A percentile compares a stretch with the other conserved stretches of the same genome.
These are phyloP conservation scores for Boletus eberwhitei DNA, from an alignment of 768 basidiomycete genomes.

Conservation along the genomic window DNA sequence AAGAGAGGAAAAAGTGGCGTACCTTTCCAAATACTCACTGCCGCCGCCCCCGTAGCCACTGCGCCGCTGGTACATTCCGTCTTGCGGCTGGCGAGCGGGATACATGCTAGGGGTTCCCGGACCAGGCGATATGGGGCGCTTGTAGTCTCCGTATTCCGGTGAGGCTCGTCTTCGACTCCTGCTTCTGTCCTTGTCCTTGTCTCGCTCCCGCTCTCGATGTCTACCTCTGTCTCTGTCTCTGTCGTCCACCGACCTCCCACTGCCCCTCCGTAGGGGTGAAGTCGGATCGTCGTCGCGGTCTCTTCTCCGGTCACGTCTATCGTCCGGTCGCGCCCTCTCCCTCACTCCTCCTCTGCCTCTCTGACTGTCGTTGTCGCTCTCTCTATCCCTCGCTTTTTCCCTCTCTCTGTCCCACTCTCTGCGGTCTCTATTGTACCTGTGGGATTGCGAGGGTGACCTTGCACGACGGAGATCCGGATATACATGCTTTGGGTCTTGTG, in stretches of 20 bases:
- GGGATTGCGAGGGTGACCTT: conserved; percentile 46
- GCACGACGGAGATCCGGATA: conserved; percentile 24
- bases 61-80: conserved; percentile 18
- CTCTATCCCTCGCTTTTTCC: no score
- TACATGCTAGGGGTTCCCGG: conserved; percentile 54
- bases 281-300: not conserved
- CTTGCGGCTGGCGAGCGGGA: conserved; percentile 33
- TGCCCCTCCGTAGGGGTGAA: conserved; percentile 10
- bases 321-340: not conserved
- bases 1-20: conserved; percentile 15
- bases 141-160: conserved; percentile 61
- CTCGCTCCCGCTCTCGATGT: conserved; percentile 23
- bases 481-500: conserved; percentile 35
- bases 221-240: conserved; percentile 22
- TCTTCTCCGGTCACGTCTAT: conserved; percentile 5
- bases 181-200: conserved; percentile 12
- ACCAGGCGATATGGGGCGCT: conserved; percentile 39
- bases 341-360: not conserved
- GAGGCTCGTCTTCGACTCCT: conserved; percentile 42
- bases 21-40: conserved; percentile 70
- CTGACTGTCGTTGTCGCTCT: conserved; percentile 15
- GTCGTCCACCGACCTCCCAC: conserved; percentile 2
- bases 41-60: conserved; percentile 32
- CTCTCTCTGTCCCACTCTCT: conserved; percentile 24
- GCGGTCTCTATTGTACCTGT: conserved; percentile 31